These are phyloP conservation scores for Fusarium aywerte DNA, from an alignment of 2,329 filamentous ascomycete species.

Conservation along the genomic window DNA sequence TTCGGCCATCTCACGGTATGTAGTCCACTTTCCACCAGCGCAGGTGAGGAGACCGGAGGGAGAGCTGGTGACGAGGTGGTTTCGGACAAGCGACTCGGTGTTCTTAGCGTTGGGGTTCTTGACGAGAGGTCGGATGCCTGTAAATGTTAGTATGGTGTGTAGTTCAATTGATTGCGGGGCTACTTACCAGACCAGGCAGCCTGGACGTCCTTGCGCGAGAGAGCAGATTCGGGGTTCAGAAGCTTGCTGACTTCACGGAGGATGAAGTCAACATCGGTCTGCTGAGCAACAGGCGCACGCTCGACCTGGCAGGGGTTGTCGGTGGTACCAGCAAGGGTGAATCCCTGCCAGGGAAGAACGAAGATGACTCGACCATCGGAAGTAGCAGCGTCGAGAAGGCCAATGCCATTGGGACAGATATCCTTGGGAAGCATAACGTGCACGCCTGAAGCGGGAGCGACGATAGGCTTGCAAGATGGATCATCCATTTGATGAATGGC, in stretches of 20 bases:
- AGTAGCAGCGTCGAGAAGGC: slow-evolving; percentile 79
- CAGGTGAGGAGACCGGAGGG: slow-evolving; percentile 80
- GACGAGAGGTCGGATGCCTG: slow-evolving; percentile 78
- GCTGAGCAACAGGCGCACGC: slow-evolving; percentile 75
- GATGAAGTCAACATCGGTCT: slow-evolving; percentile 85
- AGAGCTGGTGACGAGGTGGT: slow-evolving; percentile 81
- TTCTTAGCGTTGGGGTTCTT: slow-evolving; percentile 83
- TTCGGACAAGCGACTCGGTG: slow-evolving; percentile 84
- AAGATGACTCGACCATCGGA: slow-evolving; percentile 90
- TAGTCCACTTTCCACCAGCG: slow-evolving; percentile 89
- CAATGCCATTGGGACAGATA: slow-evolving; percentile 83
- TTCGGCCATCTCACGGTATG: slow-evolving; percentile 89
- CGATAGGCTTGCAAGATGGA: slow-evolving; percentile 73
- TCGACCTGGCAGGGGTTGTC: slow-evolving; percentile 77
- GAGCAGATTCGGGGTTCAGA: slow-evolving; percentile 77
- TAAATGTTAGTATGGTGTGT: slow-evolving; percentile 28
- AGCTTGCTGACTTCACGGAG: slow-evolving; percentile 81
- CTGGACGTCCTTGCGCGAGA: slow-evolving; percentile 79
- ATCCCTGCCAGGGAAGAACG: slow-evolving; percentile 87
- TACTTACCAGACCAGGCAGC: slow-evolving; percentile 80
- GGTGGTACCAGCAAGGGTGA: slow-evolving; percentile 86
- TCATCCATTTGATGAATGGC: slow-evolving; percentile 85
- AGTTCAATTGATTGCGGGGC: rapidly evolving
- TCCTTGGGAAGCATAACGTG: slow-evolving; percentile 84
- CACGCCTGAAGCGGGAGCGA: slow-evolving; percentile 83